Conservation (phyloP, 768 basidiomycete genomes). For the Suillus bovinus region DNA sequence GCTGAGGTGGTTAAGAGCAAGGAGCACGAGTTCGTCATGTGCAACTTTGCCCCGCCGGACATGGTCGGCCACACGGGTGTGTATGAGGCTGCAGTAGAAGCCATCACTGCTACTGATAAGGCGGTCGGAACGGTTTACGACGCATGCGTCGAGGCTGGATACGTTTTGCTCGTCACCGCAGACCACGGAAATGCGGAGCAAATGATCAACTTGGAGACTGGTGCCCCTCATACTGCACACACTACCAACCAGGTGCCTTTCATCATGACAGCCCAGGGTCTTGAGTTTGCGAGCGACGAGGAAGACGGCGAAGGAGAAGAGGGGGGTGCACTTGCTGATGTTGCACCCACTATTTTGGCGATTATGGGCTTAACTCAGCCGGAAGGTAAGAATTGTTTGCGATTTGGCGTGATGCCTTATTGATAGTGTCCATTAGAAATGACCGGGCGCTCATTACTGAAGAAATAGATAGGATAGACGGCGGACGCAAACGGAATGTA, state of each 20-base stretch:
- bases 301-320: conserved; percentile 56
- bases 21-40: conserved; percentile 91
- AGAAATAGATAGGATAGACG: conserved; percentile 13
- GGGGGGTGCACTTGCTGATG: conserved; percentile 81
- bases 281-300: conserved; percentile 53
- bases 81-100: conserved; percentile 88
- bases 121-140: conserved; percentile 87
- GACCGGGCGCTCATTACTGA: conserved; percentile 30
- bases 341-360: conserved; percentile 86
- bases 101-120: conserved; percentile 84
- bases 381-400: conserved; percentile 47
- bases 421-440: conserved; percentile 24
- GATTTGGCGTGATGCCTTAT: not conserved
- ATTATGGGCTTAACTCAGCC: conserved; percentile 74
- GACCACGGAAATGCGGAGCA: conserved; percentile 97
- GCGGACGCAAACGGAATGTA: not conserved
- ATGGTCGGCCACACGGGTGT: conserved; percentile 97
- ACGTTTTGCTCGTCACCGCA: conserved; percentile 84
- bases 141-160: conserved; percentile 83
- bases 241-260: conserved; percentile 88
- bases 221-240: conserved; percentile 89
- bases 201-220: conserved; percentile 83
- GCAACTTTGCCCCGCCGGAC: conserved; percentile 96
- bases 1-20: conserved; percentile 73
- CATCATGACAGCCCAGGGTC: conserved; percentile 73